Evolutionary conservation across 306 rosid genomes (phyloP).

Genomic region (Hylodesmum podocarpum): DNA sequence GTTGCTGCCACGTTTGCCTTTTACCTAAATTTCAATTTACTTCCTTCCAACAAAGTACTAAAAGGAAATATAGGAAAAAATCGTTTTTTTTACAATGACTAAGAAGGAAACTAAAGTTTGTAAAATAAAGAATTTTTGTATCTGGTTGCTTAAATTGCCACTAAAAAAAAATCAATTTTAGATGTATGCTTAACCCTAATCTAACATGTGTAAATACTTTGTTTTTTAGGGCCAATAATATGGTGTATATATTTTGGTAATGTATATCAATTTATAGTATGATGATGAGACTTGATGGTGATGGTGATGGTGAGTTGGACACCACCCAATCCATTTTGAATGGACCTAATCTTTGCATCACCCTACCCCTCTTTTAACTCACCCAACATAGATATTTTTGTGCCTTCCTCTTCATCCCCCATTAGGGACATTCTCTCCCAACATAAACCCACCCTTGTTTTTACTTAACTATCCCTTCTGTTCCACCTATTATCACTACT

Average conservation of each 20-base stretch:
- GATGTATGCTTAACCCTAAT: too few species aligned
- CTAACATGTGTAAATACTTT: too few species aligned
- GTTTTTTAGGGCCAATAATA: too few species aligned
- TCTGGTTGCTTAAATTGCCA: too few species aligned
- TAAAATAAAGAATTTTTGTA: too few species aligned
- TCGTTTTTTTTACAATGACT: too few species aligned
- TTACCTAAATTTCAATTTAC: too few species aligned
- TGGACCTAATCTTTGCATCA: background rate
- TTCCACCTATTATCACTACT: background rate
- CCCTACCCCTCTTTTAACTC: background rate
- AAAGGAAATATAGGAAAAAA: too few species aligned
- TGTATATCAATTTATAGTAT: too few species aligned
- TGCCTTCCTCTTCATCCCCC: background rate
- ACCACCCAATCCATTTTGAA: background rate
- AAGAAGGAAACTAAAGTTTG: too few species aligned
- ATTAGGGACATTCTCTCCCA: background rate
- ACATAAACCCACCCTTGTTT: background rate
- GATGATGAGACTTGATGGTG: background rate
- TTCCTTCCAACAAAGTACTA: background rate
- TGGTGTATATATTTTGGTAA: too few species aligned
- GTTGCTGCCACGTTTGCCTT: background rate
- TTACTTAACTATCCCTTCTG: constrained; percentile 3
- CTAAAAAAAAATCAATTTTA: too few species aligned
- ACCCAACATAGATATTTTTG: background rate
- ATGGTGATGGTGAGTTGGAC: constrained; percentile 21